Evolutionary conservation across 768 basidiomycete genomes (phyloP), one percentile per base, ranked within the genome.

Genomic region (Asterophora parasitica): DNA sequence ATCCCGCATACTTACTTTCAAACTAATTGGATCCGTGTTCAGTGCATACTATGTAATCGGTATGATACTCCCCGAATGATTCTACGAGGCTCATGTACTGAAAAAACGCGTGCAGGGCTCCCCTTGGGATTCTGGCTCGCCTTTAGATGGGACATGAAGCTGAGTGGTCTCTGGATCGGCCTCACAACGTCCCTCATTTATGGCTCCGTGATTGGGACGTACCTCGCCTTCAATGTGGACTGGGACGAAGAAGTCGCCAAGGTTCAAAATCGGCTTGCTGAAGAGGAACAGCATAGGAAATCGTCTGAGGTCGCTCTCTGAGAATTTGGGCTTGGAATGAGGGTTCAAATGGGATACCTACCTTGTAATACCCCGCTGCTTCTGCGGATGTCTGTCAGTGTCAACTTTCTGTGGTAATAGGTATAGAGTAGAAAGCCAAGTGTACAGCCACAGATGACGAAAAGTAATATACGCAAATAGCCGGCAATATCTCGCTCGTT

Each of bases 141-240:
- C 11, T 82, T 84, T 63, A 62, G 64, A 44, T 50, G 52, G 7
- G 36, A 64, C 17, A 68, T 71, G 54, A 76, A 65, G 0, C 71
- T 88, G 6, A 57, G 61, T 7, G 85, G 86, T 2, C 69, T 88
- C 15, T 88, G 85, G 85, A 66, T 79, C 23, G 85, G 85, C 16
- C 62, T 85, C 36, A 80, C 77, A 0, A 46, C 66, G 1, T 71
- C 78, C 6, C 61, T 81, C 48, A 55, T 70, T n/a, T 71, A 74
- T 62, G 52, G 62, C 38, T 60, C 71, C 5, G 52, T 61, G 13
- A 58, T 70, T 4, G 76, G 77, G 4, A 61, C 70, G 12, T 68
- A 60, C 55, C 49, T 73, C 2, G 71, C 65, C 19, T 43, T 80
- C 15, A 56, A 58, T 26, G 71, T 77, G 12, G 65, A 83, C 56